Evolutionary conservation across 176 grass and related monocot genomes (phyloP), one percentile per base, ranked within the genome.

Genomic region (Elymus sibiricus): DNA sequence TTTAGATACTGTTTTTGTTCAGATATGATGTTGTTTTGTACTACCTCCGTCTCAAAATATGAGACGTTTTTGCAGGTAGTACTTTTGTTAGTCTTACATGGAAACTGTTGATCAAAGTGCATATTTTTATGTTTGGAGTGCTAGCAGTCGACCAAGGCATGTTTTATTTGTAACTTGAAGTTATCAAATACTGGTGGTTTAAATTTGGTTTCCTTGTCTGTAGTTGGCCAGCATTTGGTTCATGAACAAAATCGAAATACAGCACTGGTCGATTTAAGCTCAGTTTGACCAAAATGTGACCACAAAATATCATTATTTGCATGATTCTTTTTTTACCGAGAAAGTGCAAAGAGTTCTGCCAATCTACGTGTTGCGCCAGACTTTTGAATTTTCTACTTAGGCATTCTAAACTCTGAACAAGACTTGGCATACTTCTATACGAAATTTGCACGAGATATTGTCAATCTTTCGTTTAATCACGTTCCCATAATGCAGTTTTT

Each of bases 401-500:
- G n/a, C 31, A 78, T 70, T 88, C 59, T 56, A 65, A 55, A 7
- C 56, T 83, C 46, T 21, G 15, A 63, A 61, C 51, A 62, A 17
- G 6, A 47, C 40, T 29, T 12, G n/a, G 67, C 24, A 77, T 40
- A 15, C 64, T 64, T 26, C 17, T 64, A 71, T 78, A 19, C 9
- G 11, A 40, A 64, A 16, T 28, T 80, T 78, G 12, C 79, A 77
- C 24, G 61, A 40, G n/a, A 85, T 87, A 62, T 39, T 84, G n/a
- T 39, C 35, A 29, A 42, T 69, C 64, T 25, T 79, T 25, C 40
- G 24, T 63, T 60, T 85, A 72, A 82, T 62, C 67, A 60, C 2
- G 51, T 78, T 88, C 22, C 53, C 22, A 32, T 83, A 58, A 83
- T 95, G 89, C 90, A 98, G 95, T 94, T 98, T 76, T 59, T 95